Evolutionary conservation across 2,329 filamentous ascomycete genomes (phyloP).

Genomic region (Scedosporium apiospermum): DNA sequence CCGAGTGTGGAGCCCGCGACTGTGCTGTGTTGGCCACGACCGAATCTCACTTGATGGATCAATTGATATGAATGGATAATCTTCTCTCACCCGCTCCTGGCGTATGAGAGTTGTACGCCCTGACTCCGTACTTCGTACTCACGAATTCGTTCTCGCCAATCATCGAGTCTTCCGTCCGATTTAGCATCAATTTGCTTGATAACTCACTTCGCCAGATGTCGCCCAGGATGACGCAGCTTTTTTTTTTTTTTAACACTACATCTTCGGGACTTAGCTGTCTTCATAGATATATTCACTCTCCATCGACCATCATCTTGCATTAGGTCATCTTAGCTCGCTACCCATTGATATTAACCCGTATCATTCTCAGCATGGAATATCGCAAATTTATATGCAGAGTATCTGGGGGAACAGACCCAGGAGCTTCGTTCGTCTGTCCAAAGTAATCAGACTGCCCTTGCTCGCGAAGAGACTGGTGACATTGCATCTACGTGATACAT

Average conservation of each 20-base stretch:
- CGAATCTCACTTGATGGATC: background rate
- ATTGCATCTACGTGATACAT: too few species aligned
- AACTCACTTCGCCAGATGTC: background rate
- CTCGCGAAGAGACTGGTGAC: too few species aligned
- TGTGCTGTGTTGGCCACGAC: background rate
- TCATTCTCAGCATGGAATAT: too few species aligned
- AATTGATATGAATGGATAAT: background rate
- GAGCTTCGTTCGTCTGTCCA: too few species aligned
- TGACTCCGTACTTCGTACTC: background rate
- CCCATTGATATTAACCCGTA: too few species aligned
- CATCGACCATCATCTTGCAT: too few species aligned
- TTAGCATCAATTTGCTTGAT: background rate
- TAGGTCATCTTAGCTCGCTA: too few species aligned
- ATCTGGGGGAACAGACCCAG: too few species aligned
- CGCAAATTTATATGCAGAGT: too few species aligned
- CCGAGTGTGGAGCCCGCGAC: background rate
- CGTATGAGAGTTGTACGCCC: background rate
- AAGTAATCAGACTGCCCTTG: too few species aligned
- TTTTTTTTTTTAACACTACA: background rate
- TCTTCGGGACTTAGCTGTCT: background rate
- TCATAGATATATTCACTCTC: background rate
- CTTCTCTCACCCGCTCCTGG: background rate
- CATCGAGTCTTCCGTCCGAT: background rate
- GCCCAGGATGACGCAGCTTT: background rate
- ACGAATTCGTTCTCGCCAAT: background rate